phyloP scores from a whole-genome alignment of 345 rosid genomes.

The Toxicodendron radicans region DNA sequence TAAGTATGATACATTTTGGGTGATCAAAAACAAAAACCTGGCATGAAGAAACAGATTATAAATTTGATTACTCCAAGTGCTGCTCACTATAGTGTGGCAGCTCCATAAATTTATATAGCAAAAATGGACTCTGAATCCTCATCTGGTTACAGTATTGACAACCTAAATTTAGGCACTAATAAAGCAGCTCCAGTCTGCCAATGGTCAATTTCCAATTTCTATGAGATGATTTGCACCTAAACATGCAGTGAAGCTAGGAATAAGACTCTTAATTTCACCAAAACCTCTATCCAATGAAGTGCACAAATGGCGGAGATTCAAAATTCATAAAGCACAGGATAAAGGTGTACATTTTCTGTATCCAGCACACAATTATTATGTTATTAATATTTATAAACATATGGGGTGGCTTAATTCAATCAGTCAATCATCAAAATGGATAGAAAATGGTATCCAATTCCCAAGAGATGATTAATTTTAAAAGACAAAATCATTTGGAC shows the following conservation, averaged over 20 bases:
- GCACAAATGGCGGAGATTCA: background rate
- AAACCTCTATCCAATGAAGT: background rate
- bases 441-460: too few species aligned
- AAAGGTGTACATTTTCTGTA: background rate
- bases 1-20: background rate
- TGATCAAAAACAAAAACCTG: background rate
- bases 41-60: background rate
- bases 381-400: background rate
- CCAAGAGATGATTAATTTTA: too few species aligned
- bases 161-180: background rate
- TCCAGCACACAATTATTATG: background rate
- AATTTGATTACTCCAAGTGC: background rate
- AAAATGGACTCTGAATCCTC: background rate
- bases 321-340: background rate
- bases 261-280: background rate
- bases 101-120: slow-evolving; percentile 7
- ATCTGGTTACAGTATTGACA: background rate
- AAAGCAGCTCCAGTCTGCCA: background rate
- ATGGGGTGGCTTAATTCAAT: background rate
- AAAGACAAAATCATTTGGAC: too few species aligned
- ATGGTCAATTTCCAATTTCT: background rate
- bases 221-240: background rate
- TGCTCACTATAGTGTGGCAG: background rate
- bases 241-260: background rate
- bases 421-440: background rate